Evolutionary conservation across 176 grass and related monocot genomes (phyloP).

Genomic region (Olyra latifolia): DNA sequence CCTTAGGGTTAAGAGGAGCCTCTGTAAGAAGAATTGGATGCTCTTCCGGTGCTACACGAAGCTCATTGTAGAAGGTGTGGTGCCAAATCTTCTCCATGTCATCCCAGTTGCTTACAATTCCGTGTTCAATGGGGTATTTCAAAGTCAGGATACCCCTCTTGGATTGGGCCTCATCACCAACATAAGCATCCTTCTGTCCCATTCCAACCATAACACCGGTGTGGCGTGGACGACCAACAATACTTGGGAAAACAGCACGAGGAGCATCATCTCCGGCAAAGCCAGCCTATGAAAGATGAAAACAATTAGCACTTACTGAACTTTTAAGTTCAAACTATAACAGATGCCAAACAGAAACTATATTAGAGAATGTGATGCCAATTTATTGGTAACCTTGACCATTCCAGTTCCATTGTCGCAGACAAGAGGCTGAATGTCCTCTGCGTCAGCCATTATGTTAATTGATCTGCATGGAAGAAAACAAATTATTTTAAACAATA

Average conservation of each 20-base stretch:
- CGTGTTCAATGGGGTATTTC: slow-evolving; percentile 83
- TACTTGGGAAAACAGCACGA: slow-evolving; percentile 86
- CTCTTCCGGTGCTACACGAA: slow-evolving; percentile 90
- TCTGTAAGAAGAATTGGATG: slow-evolving; percentile 83
- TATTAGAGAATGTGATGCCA: background rate
- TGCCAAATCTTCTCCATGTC: slow-evolving; percentile 97
- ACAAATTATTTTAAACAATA: background rate
- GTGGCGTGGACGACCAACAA: slow-evolving; percentile 83
- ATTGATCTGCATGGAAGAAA: slow-evolving; percentile 20
- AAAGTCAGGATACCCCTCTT: slow-evolving; percentile 89
- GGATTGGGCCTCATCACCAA: slow-evolving; percentile 85
- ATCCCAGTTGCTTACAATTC: slow-evolving; percentile 94
- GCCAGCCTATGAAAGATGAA: slow-evolving; percentile 53
- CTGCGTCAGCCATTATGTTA: slow-evolving; percentile 56
- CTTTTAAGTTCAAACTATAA: slow-evolving; percentile 1
- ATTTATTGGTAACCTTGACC: slow-evolving; percentile 66
- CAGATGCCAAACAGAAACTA: background rate
- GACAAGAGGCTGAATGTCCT: slow-evolving; percentile 93
- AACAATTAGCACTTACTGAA: background rate
- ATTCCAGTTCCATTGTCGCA: slow-evolving; percentile 94
- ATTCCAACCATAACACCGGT: slow-evolving; percentile 94
- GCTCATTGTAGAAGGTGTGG: slow-evolving; percentile 87
- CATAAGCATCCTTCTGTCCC: slow-evolving; percentile 92
- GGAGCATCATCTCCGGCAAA: slow-evolving; percentile 91
- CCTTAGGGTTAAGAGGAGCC: slow-evolving; percentile 77